These are phyloP conservation scores for Rubus idaeus DNA, from an alignment of 306 rosid genomes.

Conservation along the genomic window DNA sequence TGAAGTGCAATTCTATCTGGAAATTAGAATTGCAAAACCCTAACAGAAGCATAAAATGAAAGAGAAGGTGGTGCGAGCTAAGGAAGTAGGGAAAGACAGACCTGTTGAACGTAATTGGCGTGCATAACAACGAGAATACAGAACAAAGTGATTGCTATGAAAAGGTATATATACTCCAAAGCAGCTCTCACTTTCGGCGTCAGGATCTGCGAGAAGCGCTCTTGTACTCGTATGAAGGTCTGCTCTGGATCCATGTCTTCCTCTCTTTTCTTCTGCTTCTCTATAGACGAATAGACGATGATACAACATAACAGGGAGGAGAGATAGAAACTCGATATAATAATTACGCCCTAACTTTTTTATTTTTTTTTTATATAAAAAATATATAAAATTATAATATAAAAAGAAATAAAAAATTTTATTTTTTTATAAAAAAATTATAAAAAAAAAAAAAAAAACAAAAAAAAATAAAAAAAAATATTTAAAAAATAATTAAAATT, in stretches of 20 bases:
- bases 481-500: too few relatives aligned
- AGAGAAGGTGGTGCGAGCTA: not conserved
- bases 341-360: too few relatives aligned
- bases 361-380: too few relatives aligned
- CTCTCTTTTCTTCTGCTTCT: not conserved
- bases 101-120: conserved; percentile 99
- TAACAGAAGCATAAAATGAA: not conserved
- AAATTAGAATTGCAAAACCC: too few relatives aligned
- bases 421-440: too few relatives aligned
- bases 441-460: too few relatives aligned
- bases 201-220: conserved; percentile 88
- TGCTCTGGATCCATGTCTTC: conserved; percentile 92
- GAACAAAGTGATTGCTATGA: conserved; percentile 80
- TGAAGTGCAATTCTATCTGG: too few relatives aligned
- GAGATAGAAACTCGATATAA: too few relatives aligned
- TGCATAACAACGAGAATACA: conserved; percentile 98
- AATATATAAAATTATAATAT: too few relatives aligned
- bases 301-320: too few relatives aligned
- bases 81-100: conserved; percentile 2
- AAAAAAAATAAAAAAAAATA: too few relatives aligned
- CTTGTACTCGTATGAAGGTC: conserved; percentile 92
- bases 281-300: not conserved
- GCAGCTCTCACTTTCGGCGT: conserved; percentile 84
- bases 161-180: conserved; percentile 78
- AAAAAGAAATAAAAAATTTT: too few relatives aligned